Evolutionary conservation across 371 early-diverging fungal species (phyloP), one percentile per base, ranked within the genome.

Genomic region (Choanephora cucurbitarum): DNA sequence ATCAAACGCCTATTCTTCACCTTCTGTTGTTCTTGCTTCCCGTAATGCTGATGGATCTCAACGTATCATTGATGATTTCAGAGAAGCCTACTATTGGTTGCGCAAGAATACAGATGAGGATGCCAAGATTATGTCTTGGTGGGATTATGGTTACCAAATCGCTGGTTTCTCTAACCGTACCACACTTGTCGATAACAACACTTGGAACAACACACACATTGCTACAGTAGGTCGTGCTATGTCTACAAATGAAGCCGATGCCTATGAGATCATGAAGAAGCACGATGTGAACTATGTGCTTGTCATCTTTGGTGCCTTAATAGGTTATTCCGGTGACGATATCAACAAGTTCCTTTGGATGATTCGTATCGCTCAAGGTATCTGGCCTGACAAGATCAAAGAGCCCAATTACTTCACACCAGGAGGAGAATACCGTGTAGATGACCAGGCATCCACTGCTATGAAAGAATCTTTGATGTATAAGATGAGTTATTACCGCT

Each of bases 71-170:
- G 99, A 99, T 58, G 99, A 99, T 69, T 99, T 99, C 88, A 87
- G 99, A 65, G 99, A 99, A 73, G 98, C 99, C 0, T 99, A 99
- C 79, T 97, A 95, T 70, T 99, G 98, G 98, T 85, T 99, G 46
- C 91, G 97, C 52, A 87, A 96, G 70, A 99, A 99, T 79, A 95
- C 99, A 0, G 78, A 85, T 42, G 82, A 87, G 32, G 91, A 96
- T 62, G 94, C 95, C 63, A 96, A 95, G 79, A 87, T 99, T 61
- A 83, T 98, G 82, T 91, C 97, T 11, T 99, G 99, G 99, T 99
- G 99, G 99, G 99, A 99, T 79, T 99, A 99, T 67, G 99, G 99
- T 8, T 99, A 99, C 76, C 99, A 99, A 81, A 93, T 99, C 63
- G 95, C 99, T 0, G 99, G 99, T 34, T 95, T 99, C 95, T 91